Conservation (phyloP, 345 rosid genomes). For the Zanthoxylum bungeanum region DNA sequence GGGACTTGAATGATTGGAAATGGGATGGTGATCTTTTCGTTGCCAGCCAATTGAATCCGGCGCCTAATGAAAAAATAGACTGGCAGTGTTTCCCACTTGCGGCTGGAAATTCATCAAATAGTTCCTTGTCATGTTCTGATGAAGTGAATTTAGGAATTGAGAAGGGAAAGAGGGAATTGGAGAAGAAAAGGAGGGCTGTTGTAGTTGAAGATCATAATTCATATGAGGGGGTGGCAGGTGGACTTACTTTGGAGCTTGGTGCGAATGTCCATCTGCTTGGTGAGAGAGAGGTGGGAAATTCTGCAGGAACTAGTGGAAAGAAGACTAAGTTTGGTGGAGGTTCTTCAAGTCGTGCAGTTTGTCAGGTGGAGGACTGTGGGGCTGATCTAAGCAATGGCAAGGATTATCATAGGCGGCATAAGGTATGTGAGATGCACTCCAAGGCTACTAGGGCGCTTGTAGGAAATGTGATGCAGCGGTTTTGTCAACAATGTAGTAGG, state of each 20-base stretch:
- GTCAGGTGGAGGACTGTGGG: conserved; percentile 95
- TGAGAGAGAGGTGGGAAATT: conserved; percentile 43
- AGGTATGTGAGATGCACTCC: conserved; percentile 97
- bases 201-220: conserved; percentile 50
- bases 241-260: conserved; percentile 74
- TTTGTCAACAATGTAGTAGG: conserved; percentile 99
- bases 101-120: conserved; percentile 67
- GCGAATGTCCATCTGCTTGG: conserved; percentile 45
- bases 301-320: conserved; percentile 66
- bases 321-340: conserved; percentile 65
- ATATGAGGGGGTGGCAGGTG: conserved; percentile 42
- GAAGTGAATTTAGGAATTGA: conserved; percentile 53
- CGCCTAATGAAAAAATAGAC: conserved; percentile 30
- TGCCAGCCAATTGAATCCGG: conserved; percentile 64
- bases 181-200: conserved; percentile 76
- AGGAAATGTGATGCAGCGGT: conserved; percentile 92
- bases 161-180: conserved; percentile 57
- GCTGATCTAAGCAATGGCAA: conserved; percentile 88
- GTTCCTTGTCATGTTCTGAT: conserved; percentile 82
- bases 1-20: conserved; percentile 96
- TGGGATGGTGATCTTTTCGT: conserved; percentile 98
- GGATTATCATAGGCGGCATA: conserved; percentile 96
- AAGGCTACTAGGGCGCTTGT: conserved; percentile 86
- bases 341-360: conserved; percentile 59
- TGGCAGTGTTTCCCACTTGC: conserved; percentile 58